Evolutionary conservation across 192 early-diverging fungal species (phyloP), one percentile per base, ranked within the genome.

Genomic region (Coemansia guatemalensis): DNA sequence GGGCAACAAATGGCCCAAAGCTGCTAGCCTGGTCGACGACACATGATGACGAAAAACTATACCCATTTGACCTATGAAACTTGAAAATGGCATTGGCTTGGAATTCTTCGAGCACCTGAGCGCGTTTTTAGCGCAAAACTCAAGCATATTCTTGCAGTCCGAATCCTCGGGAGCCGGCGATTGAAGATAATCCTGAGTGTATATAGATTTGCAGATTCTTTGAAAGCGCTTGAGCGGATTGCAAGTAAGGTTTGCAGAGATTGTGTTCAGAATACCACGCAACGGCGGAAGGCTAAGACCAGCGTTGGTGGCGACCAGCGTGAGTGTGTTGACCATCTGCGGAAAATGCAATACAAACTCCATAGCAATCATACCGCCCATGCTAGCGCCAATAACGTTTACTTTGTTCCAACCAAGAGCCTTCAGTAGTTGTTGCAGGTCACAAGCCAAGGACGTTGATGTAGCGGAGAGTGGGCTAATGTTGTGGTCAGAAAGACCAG

Each of bases 291-390:
- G 0, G 20, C 55, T 62, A n/a, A 81, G 44, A 63, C 65, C 53
- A 81, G 32, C n/a, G n/a, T n/a, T n/a, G n/a, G n/a, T n/a, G n/a
- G n/a, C n/a, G n/a, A n/a, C n/a, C n/a, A n/a, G n/a, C 0, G 78
- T 75, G 21, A 81, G 56, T 8, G 78, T 75, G 4, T 59, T 58
- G 44, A 95, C 76, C 20, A 81, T 73, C 17, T 81, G 56, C 3
- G 90, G 86, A 11, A 82, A 76, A 5, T 75, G 64, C 25, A 71
- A 65, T 2, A 78, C 85, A 63, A 93, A 71, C 66, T 95, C 92
- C 44, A 89, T 81, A 0, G 88, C 71, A n/a, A n/a, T n/a, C n/a
- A n/a, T n/a, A n/a, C n/a, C n/a, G n/a, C n/a, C n/a, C n/a, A n/a
- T n/a, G n/a, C n/a, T n/a, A n/a, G n/a, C n/a, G n/a, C n/a, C n/a